Evolutionary conservation across 2,329 filamentous ascomycete species (phyloP), one percentile per base, ranked within the genome.

Genomic region (Malbranchea cinnamomea): DNA sequence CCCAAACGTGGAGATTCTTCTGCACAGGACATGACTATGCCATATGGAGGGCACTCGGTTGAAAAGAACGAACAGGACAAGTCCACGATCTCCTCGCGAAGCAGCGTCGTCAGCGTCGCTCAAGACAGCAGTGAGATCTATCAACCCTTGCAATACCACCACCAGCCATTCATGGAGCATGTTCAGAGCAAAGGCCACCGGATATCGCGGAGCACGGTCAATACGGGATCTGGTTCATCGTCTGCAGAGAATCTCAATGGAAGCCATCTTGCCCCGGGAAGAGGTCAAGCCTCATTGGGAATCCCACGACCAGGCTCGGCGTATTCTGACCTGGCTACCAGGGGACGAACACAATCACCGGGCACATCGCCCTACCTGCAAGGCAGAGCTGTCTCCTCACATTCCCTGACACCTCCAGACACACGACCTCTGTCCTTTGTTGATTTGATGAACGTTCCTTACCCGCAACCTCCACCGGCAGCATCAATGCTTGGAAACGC

Each of bases 381-480:
- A 27, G 59, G 52, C 8, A 62, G 66, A 23, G 60, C 60, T n/a
- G 42, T 60, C 3, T 69, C 69, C 3, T 49, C 57, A 4, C 47
- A 59, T 28, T 67, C 61, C 10, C 59, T 46, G 5, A 46, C 65
- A 19, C 74, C 72, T 10, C 71, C 71, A 3, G 68, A 71, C 37
- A 60, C 53, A 30, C 57, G 72, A 28, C 69, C 71, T 0, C 48
- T 63, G 5, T 75, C 71, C 5, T 73, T 74, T 41, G 55, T 76
- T 17, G 70, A 76, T 43, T 54, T 75, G 22, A 58, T 76, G 17
- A 74, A 69, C 38, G 58, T 71, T 2, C 80, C 80, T 1, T 92
- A 91, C 50, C 80, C 80, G 14, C 84, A 91, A 52, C 81, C 81
- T 34, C 72, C 57, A 53, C 82, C 57, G 46, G 81, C 59, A 48